Evolutionary conservation across 805 yeast species (phyloP).

Genomic region (Candida bentonensis): DNA sequence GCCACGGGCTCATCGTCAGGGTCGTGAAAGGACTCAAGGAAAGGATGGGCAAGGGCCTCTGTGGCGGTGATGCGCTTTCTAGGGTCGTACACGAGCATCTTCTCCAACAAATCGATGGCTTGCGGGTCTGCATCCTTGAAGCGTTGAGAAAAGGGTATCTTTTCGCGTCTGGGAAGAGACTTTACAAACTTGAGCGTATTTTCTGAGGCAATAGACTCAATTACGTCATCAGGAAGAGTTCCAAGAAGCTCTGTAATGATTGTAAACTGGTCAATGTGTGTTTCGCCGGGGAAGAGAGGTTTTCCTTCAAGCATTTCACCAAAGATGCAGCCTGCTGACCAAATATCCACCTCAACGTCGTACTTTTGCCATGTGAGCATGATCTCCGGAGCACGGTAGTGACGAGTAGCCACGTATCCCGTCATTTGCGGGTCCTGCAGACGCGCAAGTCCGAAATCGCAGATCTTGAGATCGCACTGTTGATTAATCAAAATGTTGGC

Average conservation of each 20-base stretch:
- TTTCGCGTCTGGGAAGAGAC: conserved; percentile 83
- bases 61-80: conserved; percentile 87
- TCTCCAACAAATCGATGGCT: conserved; percentile 76
- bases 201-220: conserved; percentile 90
- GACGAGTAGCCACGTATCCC: conserved; percentile 90
- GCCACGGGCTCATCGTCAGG: conserved; percentile 96
- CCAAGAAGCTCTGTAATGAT: conserved; percentile 94
- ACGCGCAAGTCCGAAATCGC: conserved; percentile 91
- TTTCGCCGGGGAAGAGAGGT: conserved; percentile 95
- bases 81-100: conserved; percentile 92
- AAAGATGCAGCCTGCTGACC: conserved; percentile 96
- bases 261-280: conserved; percentile 95
- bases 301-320: conserved; percentile 97
- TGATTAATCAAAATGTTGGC: conserved; percentile 69
- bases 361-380: conserved; percentile 98
- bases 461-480: conserved; percentile 80
- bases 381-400: conserved; percentile 95
- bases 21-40: conserved; percentile 90
- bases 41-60: conserved; percentile 79
- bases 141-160: conserved; percentile 73
- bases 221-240: conserved; percentile 91
- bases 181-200: conserved; percentile 89
- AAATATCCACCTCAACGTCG: conserved; percentile 90
- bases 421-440: conserved; percentile 99
- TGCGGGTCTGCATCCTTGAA: conserved; percentile 51